Base-by-base conservation (phyloP, 805 yeast genomes). In the Metschnikowia gelsemii region DNA sequence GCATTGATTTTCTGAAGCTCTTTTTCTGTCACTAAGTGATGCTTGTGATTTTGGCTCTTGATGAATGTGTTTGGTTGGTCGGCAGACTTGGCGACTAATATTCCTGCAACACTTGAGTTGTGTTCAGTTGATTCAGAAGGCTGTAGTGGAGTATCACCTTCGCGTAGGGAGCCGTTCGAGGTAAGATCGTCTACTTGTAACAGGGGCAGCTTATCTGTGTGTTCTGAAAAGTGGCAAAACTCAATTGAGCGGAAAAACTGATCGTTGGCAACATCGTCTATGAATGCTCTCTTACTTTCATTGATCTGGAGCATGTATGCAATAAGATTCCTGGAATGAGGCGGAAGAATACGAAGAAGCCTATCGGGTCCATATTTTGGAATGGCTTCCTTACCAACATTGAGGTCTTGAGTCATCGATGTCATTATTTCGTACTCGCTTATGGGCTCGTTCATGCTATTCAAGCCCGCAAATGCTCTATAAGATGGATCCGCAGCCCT, bases 401-500 rank as follows among this genome's bases (percentile, higher is more conserved):
- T 42, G 33, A 49, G 43, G 17, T 49, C 52, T 32, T 42, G 43
- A 18, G 50, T 36, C 45, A 38, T 32, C 11, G 47, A 31, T 17
- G 35, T 43, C 34, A 49, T 16, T 29, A 40, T 40, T 17, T 49
- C 50, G 21, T 40, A 33, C 22, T 40, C 38, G 4, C 39, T 25
- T 32, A 49, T 39, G 8, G 49, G 51, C 28, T 49, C 44, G n/a
- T 46, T 43, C 20, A 24, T 21, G 25, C 31, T 39, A 28, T 46
- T 46, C 23, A 46, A 23, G 24, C 47, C 49, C 7, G 54, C 64
- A 57, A 84, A 91, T 46, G 87, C 73, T 43, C 79, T 75, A 68
- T 75, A 91, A 4, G 93, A 81, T 40, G 80, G 80, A 60, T 90
- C 96, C 5, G 79, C 68, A 19, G 68, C 64, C 50, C 83, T 81